These are phyloP conservation scores for Pezicula neosporulosa DNA, from an alignment of 2,329 filamentous ascomycete species.

Conservation along the genomic window DNA sequence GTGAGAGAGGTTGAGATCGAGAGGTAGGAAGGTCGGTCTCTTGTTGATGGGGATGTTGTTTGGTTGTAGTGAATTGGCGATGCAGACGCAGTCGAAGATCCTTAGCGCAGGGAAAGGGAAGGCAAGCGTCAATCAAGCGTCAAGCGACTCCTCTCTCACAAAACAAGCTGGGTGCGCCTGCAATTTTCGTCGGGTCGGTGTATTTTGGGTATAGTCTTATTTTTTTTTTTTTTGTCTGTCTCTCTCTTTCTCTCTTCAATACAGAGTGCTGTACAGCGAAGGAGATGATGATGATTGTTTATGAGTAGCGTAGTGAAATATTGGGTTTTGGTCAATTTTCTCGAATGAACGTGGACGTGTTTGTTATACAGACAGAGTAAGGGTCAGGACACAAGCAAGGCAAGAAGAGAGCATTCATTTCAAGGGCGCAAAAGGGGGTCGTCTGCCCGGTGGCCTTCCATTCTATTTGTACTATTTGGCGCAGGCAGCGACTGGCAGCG, in stretches of 20 bases:
- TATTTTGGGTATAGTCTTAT: too few species aligned
- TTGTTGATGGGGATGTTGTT: constrained; percentile 1
- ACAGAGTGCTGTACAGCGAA: neutral
- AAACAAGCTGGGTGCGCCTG: constrained; percentile 11
- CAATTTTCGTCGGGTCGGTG: constrained; percentile 10
- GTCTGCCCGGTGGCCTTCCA: neutral
- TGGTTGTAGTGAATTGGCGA: constrained; percentile 1
- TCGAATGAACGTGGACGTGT: too few species aligned
- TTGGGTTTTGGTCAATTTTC: too few species aligned
- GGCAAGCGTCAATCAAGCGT: neutral
- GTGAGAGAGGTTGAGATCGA: constrained; percentile 11
- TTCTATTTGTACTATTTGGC: neutral
- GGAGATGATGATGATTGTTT: too few species aligned
- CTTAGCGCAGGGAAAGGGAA: constrained; percentile 1
- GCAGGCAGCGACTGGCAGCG: too few species aligned
- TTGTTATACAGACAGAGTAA: too few species aligned
- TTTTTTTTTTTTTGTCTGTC: too few species aligned
- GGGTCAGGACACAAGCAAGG: too few species aligned
- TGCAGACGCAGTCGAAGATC: constrained; percentile 1
- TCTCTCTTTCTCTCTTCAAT: too few species aligned
- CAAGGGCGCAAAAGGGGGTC: too few species aligned
- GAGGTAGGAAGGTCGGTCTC: neutral
- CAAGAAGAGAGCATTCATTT: too few species aligned
- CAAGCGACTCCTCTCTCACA: neutral
- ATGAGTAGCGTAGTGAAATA: too few species aligned